A percentile compares a stretch with the other conserved stretches of the same genome.
phyloP scores from a whole-genome alignment of 2,329 filamentous ascomycete species.

The Arachnomyces sp. region DNA sequence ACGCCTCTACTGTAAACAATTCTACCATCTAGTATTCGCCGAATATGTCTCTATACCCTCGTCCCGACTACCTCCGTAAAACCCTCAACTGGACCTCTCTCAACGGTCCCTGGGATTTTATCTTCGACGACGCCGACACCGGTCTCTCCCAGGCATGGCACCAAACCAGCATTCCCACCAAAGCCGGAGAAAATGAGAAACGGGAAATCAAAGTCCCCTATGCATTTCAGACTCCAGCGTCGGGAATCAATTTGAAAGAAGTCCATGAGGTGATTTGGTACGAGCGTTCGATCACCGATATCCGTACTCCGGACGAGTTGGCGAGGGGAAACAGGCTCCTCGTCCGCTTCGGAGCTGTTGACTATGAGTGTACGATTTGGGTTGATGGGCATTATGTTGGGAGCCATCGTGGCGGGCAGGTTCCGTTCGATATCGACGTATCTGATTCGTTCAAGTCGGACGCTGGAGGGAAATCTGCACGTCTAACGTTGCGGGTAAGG shows the following conservation, averaged over 20 bases:
- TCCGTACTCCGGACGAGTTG: slow-evolving; percentile 38
- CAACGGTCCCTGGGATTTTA: slow-evolving; percentile 55
- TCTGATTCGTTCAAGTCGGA: slow-evolving; percentile 34
- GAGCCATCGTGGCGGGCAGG: slow-evolving; percentile 53
- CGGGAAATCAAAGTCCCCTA: slow-evolving; percentile 55
- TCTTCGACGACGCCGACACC: slow-evolving; percentile 57
- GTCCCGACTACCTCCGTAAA: slow-evolving; percentile 55
- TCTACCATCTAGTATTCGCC: too few species aligned
- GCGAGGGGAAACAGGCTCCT: slow-evolving; percentile 29
- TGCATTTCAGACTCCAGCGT: slow-evolving; percentile 57
- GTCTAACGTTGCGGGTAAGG: slow-evolving; percentile 50
- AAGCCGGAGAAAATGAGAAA: slow-evolving; percentile 36
- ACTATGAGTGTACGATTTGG: slow-evolving; percentile 46
- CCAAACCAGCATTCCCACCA: slow-evolving; percentile 40
- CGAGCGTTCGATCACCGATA: slow-evolving; percentile 45
- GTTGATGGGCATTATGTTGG: slow-evolving; percentile 47
- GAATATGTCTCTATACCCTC: slow-evolving; percentile 42
- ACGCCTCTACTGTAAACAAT: too few species aligned
- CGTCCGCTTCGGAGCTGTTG: slow-evolving; percentile 44
- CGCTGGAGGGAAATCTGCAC: slow-evolving; percentile 24
- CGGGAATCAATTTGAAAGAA: slow-evolving; percentile 52
- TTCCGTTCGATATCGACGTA: slow-evolving; percentile 53
- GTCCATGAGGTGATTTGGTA: slow-evolving; percentile 64
- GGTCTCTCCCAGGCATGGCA: slow-evolving; percentile 50
- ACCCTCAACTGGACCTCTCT: slow-evolving; percentile 51